These are phyloP conservation scores for Backusella sp. DNA, from an alignment of 192 early-diverging fungal species.

Conservation along the genomic window DNA sequence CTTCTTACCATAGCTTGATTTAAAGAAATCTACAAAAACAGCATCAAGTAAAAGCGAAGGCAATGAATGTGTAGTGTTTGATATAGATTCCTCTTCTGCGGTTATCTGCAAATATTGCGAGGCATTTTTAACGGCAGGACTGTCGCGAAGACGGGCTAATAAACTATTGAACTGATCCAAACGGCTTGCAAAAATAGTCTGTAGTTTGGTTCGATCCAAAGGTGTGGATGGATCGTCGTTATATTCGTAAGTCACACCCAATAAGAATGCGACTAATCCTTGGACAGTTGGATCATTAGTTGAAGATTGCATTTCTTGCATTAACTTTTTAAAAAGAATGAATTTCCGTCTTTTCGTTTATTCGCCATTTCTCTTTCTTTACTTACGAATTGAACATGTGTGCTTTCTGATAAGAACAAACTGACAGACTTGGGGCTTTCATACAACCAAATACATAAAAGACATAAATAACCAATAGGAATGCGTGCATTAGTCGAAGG, in stretches of 20 bases:
- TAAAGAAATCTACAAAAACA: conserved; percentile 84
- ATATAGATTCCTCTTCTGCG: conserved; percentile 54
- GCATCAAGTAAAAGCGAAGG: conserved; percentile 80
- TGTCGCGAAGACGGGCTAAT: conserved; percentile 82
- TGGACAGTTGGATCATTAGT: conserved; percentile 84
- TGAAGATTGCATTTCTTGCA: conserved; percentile 89
- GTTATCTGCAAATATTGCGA: conserved; percentile 63
- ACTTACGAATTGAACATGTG: conserved; percentile 88
- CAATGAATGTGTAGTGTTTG: conserved; percentile 40
- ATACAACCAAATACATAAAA: conserved; percentile 86
- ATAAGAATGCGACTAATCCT: conserved; percentile 84
- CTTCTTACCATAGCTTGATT: conserved; percentile 70
- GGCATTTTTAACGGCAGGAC: conserved; percentile 75
- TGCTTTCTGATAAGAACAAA: conserved; percentile 84
- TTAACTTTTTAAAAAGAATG: conserved; percentile 56
- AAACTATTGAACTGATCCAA: conserved; percentile 87
- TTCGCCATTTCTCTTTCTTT: not conserved
- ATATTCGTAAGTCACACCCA: conserved; percentile 87
- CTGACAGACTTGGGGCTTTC: conserved; percentile 77
- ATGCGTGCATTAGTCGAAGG: conserved; percentile 63
- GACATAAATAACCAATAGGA: conserved; percentile 71
- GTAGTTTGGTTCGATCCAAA: conserved; percentile 70
- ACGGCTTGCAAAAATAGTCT: conserved; percentile 81
- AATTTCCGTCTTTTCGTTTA: not conserved
- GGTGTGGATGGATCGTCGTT: conserved; percentile 79